These are phyloP conservation scores for Hebeloma cylindrosporum DNA, from an alignment of 768 basidiomycete genomes.

Conservation along the genomic window DNA sequence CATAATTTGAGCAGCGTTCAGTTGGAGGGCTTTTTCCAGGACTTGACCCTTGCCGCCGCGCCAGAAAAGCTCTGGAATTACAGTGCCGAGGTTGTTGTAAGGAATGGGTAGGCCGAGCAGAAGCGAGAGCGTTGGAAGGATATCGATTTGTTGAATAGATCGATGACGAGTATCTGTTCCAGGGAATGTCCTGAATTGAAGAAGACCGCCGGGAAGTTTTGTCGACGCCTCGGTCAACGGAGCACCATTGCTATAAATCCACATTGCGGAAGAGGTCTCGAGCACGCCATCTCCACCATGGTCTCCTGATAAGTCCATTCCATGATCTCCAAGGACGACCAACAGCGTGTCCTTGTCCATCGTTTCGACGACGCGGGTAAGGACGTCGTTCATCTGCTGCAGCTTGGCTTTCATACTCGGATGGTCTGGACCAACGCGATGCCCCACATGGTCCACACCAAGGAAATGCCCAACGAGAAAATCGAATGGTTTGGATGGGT, in stretches of 20 bases:
- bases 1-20: constrained; percentile 76
- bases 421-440: constrained; percentile 89
- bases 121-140: constrained; percentile 85
- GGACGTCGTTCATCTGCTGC: constrained; percentile 81
- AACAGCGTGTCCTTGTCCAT: constrained; percentile 89
- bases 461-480: constrained; percentile 91
- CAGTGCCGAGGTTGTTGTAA: constrained; percentile 88
- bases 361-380: constrained; percentile 66
- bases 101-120: constrained; percentile 93
- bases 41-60: constrained; percentile 38
- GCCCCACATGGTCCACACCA: constrained; percentile 96
- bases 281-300: constrained; percentile 89
- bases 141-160: constrained; percentile 87
- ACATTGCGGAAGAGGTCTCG: constrained; percentile 84
- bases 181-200: constrained; percentile 61
- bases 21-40: constrained; percentile 59
- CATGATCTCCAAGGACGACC: constrained; percentile 93
- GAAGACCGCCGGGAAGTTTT: constrained; percentile 47
- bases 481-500: constrained; percentile 64
- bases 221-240: constrained; percentile 39
- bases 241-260: constrained; percentile 86
- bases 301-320: constrained; percentile 94
- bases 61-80: constrained; percentile 92
- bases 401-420: constrained; percentile 85
- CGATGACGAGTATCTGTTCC: constrained; percentile 55